Evolutionary conservation across 2,329 filamentous ascomycete genomes (phyloP).

Genomic region (Dothideomycetes sp.): DNA sequence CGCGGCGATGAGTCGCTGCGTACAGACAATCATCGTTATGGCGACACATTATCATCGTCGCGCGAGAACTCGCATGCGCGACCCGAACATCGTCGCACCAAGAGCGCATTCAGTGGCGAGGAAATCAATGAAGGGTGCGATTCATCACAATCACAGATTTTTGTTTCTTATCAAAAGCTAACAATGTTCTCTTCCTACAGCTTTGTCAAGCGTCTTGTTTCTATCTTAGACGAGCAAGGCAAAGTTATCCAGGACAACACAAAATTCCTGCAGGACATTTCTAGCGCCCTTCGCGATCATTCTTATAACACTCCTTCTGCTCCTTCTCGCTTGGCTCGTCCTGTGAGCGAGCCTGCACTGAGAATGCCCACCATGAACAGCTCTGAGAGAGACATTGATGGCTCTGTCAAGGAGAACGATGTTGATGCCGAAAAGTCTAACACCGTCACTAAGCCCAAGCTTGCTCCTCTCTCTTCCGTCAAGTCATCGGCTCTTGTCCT

Average conservation of each 20-base stretch:
- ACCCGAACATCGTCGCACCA: conserved; percentile 6
- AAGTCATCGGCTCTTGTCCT: no score
- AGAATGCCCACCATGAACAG: neutral
- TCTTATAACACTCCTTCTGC: no score
- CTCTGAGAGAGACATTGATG: neutral
- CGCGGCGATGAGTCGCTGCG: neutral
- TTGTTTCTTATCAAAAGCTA: neutral
- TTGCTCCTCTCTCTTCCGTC: no score
- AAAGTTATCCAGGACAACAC: conserved; percentile 8
- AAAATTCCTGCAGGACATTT: conserved; percentile 1
- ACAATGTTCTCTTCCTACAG: neutral
- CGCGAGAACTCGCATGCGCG: no score
- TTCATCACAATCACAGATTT: neutral
- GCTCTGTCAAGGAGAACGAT: neutral
- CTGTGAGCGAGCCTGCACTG: conserved; percentile 2
- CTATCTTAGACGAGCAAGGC: conserved; percentile 5
- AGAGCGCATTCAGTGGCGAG: conserved; percentile 2
- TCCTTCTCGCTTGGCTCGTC: conserved; percentile 4
- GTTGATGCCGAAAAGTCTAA: conserved; percentile 2
- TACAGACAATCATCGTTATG: no score
- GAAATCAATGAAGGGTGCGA: conserved; percentile 5
- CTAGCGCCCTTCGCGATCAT: conserved; percentile 2
- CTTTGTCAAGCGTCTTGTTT: conserved; percentile 8
- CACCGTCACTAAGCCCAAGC: conserved; percentile 6
- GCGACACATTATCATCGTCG: no score